Conservation (phyloP, 2,329 filamentous ascomycete genomes). For the Sporothrix curviconia region DNA sequence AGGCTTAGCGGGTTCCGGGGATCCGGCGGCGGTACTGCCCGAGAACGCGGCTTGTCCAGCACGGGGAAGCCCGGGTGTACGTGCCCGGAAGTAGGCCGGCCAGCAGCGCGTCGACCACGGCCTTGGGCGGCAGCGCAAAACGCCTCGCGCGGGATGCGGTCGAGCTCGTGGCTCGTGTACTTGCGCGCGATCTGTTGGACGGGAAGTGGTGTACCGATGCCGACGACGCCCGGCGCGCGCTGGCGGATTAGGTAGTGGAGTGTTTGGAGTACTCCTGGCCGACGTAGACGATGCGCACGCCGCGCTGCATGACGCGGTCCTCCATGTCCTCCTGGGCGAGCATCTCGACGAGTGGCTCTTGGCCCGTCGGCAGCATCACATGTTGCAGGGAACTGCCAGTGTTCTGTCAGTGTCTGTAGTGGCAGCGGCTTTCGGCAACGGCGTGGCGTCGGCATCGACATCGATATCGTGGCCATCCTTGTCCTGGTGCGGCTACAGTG, state of each 20-base stretch:
- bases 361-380: neutral
- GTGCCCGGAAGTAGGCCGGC: conserved; percentile 69
- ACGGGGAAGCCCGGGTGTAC: conserved; percentile 91
- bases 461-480: neutral
- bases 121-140: conserved; percentile 42
- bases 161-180: conserved; percentile 34
- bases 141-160: conserved; percentile 40
- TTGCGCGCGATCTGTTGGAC: conserved; percentile 36
- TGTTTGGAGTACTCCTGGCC: conserved; percentile 50
- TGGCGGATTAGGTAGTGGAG: conserved; percentile 49
- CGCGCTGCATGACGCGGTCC: conserved; percentile 15
- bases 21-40: conserved; percentile 61
- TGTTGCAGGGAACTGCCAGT: no score
- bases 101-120: conserved; percentile 43
- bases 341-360: conserved; percentile 17
- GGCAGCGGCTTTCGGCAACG: no score
- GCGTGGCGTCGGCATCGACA: neutral
- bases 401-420: neutral
- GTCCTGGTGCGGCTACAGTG: no score
- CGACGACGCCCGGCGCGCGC: conserved; percentile 26
- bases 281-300: conserved; percentile 40
- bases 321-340: conserved; percentile 16
- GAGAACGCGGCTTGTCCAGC: conserved; percentile 74
- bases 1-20: conserved; percentile 79
- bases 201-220: conserved; percentile 30